A percentile compares a stretch with the other conserved stretches of the same genome.
Conservation (phyloP, 169 alveolate species). For the Cytauxzoon felis region DNA sequence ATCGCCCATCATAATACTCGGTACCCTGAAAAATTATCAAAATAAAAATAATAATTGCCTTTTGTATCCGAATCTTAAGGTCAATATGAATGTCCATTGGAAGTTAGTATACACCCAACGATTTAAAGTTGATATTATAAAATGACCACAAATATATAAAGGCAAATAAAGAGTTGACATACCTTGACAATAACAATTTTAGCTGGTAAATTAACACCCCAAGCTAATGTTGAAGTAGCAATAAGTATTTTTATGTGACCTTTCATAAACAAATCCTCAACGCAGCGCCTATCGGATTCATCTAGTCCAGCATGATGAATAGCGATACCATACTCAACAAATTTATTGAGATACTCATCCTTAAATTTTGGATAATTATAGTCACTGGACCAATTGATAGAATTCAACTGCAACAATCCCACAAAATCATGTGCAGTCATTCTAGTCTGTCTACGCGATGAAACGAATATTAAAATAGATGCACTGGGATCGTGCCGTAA, state of each 20-base stretch:
- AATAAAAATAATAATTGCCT: not conserved
- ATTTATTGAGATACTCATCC: conserved; percentile 84
- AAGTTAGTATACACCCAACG: no score
- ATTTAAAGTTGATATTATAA: not conserved
- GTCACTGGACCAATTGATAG: conserved; percentile 14
- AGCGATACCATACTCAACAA: conserved; percentile 91
- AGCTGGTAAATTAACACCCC: conserved; percentile 99
- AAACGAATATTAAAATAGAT: conserved; percentile 95
- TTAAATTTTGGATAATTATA: conserved; percentile 20
- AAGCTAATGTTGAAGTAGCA: conserved; percentile 99
- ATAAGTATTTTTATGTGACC: conserved; percentile 91
- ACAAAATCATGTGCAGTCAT: conserved; percentile 91
- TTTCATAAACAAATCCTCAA: conserved; percentile 90
- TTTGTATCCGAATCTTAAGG: not conserved
- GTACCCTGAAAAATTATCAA: conserved; percentile 54
- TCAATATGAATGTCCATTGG: no score
- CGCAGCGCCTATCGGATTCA: conserved; percentile 92
- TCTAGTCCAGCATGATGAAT: conserved; percentile 75
- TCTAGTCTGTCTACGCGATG: conserved; percentile 96
- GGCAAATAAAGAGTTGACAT: not conserved
- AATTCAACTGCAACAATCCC: conserved; percentile 43
- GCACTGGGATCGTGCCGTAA: conserved; percentile 86
- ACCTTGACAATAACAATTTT: conserved; percentile 94
- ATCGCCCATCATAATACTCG: conserved; percentile 71
- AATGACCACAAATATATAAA: not conserved